Base-by-base conservation (phyloP, 495 filamentous ascomycete genomes). In the Penicillium coprophilum region DNA sequence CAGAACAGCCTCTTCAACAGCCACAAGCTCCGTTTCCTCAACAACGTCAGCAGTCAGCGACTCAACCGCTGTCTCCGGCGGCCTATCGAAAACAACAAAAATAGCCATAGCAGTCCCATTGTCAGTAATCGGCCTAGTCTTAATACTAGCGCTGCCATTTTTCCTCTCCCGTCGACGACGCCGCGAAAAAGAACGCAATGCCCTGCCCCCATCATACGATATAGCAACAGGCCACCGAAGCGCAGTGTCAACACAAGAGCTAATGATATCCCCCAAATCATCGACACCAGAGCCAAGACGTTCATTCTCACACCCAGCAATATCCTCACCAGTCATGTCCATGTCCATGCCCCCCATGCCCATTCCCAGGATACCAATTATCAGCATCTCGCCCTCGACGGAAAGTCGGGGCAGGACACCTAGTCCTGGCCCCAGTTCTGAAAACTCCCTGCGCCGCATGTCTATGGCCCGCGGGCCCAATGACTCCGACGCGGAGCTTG, bases 81-180 rank as follows among this genome's bases (percentile, higher is more conserved):
- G 44, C 20, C 39, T 28, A 41, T 66, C 64, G 17, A 68, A 56
- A 27, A 65, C 44, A 21, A 74, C 59, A 24, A 74, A 69, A 47
- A 53, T 77, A 36, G 72, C 72, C 43, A 75, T 77, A 41, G 72
- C 71, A 24, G 49, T 77, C 20, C 74, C 74, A 13, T 55, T 77
- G 36, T 54, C 71, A 23, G 52, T 77, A 13, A 57, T 71, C 23
- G 74, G 72, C 4, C 52, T 67, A 9, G 46, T 62, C 5, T 48
- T 68, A 27, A 53, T 77, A 45, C 39, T 52, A 24, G 64, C 53
- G 8, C 27, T 74, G 4, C 20, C 69, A 4, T 65, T 68, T 57
- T 68, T 73, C 62, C 41, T 69, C 32, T 8, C 63, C 11, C 57
- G 66, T 4, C 66, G 64, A 15, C 60, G 65, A 2, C 57, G 59